A percentile compares a stretch with the other conserved stretches of the same genome.
These are phyloP conservation scores for Suhomyces guaymorum DNA, from an alignment of 1,139 yeast species.

Conservation along the genomic window DNA sequence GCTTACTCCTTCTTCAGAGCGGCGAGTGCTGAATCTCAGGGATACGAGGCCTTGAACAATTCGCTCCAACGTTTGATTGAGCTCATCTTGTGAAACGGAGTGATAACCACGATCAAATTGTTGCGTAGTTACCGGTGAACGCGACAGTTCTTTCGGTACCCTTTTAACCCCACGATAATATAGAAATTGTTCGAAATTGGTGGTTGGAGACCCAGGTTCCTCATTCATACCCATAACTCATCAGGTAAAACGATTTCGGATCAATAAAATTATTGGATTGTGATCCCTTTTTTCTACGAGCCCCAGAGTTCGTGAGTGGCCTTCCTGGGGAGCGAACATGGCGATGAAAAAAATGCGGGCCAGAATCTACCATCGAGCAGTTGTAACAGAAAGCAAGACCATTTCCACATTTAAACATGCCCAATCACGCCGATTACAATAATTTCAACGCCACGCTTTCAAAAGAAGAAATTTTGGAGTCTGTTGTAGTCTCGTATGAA, in stretches of 20 bases:
- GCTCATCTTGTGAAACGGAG: background rate
- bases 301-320: background rate
- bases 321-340: background rate
- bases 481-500: constrained; percentile 58
- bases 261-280: no score
- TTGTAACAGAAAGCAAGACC: no score
- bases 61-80: background rate
- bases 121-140: no score
- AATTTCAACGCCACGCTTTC: constrained; percentile 38
- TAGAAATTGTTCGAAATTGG: background rate
- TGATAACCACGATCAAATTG: background rate
- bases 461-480: constrained; percentile 61
- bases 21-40: no score
- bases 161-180: background rate
- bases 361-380: no score
- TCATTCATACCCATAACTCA: background rate
- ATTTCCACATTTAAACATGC: no score
- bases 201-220: background rate
- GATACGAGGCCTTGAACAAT: background rate
- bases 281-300: no score
- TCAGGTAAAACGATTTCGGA: no score
- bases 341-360: background rate
- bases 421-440: constrained; percentile 66
- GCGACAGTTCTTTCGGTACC: no score
- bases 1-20: no score